Percentiles rank a stretch among this genome's conserved stretches.
These are phyloP conservation scores for Aureobasidium subglaciale DNA, from an alignment of 2,329 filamentous ascomycete species.

Conservation along the genomic window DNA sequence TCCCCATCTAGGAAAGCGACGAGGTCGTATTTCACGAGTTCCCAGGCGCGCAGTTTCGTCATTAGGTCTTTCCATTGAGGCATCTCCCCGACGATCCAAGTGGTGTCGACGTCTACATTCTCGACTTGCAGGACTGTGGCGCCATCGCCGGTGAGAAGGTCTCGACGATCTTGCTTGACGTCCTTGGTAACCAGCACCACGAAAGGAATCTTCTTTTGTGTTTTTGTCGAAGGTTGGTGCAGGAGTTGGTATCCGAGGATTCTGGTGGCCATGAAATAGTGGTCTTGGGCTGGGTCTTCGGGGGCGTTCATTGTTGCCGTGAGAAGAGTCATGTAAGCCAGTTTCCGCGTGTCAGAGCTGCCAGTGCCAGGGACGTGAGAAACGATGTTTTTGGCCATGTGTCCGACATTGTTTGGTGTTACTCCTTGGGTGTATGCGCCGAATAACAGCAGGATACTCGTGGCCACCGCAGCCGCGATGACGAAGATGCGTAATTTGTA, in stretches of 20 bases:
- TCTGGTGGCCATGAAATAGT: constrained; percentile 25
- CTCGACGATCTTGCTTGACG: constrained; percentile 20
- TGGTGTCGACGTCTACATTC: background rate
- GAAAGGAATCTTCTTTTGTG: constrained; percentile 21
- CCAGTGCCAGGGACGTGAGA: background rate
- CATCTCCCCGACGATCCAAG: background rate
- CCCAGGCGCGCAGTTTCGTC: constrained; percentile 33
- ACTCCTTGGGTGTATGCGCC: background rate
- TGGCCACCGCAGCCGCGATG: background rate
- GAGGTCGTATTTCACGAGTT: constrained; percentile 30
- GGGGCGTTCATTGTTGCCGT: constrained; percentile 16
- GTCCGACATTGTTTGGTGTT: background rate
- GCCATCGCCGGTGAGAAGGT: constrained; percentile 22
- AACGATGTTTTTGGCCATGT: background rate
- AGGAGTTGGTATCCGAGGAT: constrained; percentile 26
- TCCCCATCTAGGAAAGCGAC: constrained; percentile 31
- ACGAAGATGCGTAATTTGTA: background rate
- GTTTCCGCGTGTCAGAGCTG: background rate
- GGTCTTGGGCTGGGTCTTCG: constrained; percentile 19
- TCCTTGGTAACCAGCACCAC: constrained; percentile 25
- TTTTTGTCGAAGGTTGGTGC: constrained; percentile 23
- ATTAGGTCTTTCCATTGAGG: constrained; percentile 29
- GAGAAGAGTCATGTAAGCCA: constrained; percentile 25
- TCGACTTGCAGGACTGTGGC: constrained; percentile 22
- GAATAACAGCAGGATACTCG: background rate